Percentiles rank a stretch among this genome's conserved stretches.
phyloP scores from a whole-genome alignment of 768 basidiomycete species.

The Hericium rajendrae region DNA sequence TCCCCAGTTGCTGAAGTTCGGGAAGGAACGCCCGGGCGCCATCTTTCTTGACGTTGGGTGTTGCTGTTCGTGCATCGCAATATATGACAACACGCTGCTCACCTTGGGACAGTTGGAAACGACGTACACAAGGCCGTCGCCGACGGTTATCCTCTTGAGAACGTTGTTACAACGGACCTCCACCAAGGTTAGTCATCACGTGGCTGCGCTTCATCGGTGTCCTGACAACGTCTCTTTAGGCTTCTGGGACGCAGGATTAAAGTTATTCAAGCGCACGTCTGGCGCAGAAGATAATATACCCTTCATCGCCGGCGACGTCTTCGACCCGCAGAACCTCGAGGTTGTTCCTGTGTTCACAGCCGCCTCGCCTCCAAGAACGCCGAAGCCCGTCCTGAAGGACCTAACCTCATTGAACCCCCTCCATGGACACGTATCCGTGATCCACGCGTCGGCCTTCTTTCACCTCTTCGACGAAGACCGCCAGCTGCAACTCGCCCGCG shows the following conservation, averaged over 20 bases:
- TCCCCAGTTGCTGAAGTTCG: slow-evolving; percentile 24
- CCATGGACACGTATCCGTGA: slow-evolving; percentile 34
- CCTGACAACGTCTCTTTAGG: too few relatives aligned
- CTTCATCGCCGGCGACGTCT: not conserved
- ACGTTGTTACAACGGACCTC: slow-evolving; percentile 30
- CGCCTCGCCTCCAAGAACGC: slow-evolving; percentile 13
- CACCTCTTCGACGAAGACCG: slow-evolving; percentile 33
- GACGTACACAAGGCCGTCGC: slow-evolving; percentile 30
- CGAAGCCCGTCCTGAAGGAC: slow-evolving; percentile 17
- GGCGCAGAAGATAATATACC: not conserved
- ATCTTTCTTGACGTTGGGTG: slow-evolving; percentile 34
- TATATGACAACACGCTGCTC: not conserved
- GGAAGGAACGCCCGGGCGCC: slow-evolving; percentile 25
- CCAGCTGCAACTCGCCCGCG: slow-evolving; percentile 32
- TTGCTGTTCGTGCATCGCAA: not conserved
- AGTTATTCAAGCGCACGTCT: too few relatives aligned
- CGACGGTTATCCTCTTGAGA: slow-evolving; percentile 33
- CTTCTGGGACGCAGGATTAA: too few relatives aligned
- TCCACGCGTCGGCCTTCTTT: slow-evolving; percentile 43
- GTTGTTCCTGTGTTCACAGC: not conserved
- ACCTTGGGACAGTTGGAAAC: slow-evolving; percentile 26
- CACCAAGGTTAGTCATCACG: slow-evolving; percentile 20
- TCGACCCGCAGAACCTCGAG: not conserved
- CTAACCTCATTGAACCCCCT: slow-evolving; percentile 35
- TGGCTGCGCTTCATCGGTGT: not conserved